Evolutionary conservation across 768 basidiomycete species (phyloP).

Genomic region (Boletus sensibilis): DNA sequence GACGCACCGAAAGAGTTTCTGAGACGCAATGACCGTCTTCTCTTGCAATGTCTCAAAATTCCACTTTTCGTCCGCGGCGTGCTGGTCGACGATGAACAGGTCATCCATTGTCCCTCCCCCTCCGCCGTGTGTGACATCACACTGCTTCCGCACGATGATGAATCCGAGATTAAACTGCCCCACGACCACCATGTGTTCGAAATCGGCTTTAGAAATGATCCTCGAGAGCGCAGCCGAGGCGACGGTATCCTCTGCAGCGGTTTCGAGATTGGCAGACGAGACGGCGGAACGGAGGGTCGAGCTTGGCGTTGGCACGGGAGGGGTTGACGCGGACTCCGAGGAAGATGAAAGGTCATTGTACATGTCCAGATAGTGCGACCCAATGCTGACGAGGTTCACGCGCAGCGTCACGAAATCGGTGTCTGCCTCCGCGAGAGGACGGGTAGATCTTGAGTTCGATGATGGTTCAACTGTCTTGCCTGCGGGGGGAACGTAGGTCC

Average conservation of each 20-base stretch:
- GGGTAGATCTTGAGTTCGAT: background rate
- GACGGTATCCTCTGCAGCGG: conserved; percentile 49
- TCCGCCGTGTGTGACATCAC: conserved; percentile 4
- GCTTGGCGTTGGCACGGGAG: background rate
- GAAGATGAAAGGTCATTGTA: conserved; percentile 7
- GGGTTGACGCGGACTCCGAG: background rate
- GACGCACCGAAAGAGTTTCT: conserved; percentile 74
- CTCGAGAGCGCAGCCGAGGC: conserved; percentile 72
- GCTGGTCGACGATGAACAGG: conserved; percentile 95
- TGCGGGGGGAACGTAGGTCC: conserved; percentile 14
- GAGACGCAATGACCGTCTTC: conserved; percentile 87
- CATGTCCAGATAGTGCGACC: conserved; percentile 20
- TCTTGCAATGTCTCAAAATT: conserved; percentile 94
- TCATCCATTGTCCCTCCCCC: conserved; percentile 58
- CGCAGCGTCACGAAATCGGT: conserved; percentile 17
- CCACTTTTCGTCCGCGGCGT: conserved; percentile 97
- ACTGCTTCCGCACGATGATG: conserved; percentile 74
- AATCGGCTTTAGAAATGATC: conserved; percentile 86
- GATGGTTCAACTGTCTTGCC: conserved; percentile 11
- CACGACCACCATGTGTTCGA: conserved; percentile 75
- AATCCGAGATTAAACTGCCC: conserved; percentile 98
- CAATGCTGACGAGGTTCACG: conserved; percentile 22
- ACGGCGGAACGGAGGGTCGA: conserved; percentile 25
- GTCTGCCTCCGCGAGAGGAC: background rate
- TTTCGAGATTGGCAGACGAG: conserved; percentile 31